phyloP scores from a whole-genome alignment of 352 stramenopile genomes.

The Halophytophthora polymorphica region DNA sequence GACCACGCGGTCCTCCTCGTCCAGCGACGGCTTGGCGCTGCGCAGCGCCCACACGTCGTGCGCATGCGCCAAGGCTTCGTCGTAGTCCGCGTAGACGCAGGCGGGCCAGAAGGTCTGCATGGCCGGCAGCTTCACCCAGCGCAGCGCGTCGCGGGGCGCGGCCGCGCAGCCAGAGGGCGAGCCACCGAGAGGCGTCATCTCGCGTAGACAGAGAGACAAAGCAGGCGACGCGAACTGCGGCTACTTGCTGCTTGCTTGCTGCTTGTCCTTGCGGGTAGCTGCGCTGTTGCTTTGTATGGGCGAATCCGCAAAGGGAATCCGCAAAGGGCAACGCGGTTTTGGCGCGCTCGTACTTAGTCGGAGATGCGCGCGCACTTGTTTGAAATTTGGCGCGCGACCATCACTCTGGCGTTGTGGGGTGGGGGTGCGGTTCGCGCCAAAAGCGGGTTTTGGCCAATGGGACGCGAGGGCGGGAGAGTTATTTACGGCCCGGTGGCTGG shows the following conservation, averaged over 20 bases:
- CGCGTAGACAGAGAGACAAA: background rate
- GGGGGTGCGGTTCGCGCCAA: slow-evolving; percentile 1
- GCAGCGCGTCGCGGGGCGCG: slow-evolving; percentile 4
- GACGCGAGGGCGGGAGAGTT: slow-evolving; percentile 5
- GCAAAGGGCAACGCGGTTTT: slow-evolving; percentile 12
- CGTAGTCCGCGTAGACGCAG: slow-evolving; percentile 62
- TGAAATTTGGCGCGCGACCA: slow-evolving; percentile 4
- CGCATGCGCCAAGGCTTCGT: slow-evolving; percentile 31
- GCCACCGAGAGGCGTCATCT: slow-evolving; percentile 6
- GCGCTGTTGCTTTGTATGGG: background rate
- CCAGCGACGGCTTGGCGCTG: slow-evolving; percentile 45
- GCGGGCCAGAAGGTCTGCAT: slow-evolving; percentile 72
- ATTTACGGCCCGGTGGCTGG: too few relatives aligned
- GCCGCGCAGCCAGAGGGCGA: background rate
- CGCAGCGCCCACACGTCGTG: slow-evolving; percentile 49
- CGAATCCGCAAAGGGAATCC: slow-evolving; percentile 2
- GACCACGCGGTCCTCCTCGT: slow-evolving; percentile 67
- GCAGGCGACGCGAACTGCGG: too few relatives aligned
- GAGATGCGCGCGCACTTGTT: background rate
- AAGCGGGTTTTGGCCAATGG: slow-evolving; percentile 5
- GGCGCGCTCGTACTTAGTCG: slow-evolving; percentile 19
- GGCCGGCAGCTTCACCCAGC: slow-evolving; percentile 51
- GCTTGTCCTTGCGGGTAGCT: background rate
- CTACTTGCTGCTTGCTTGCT: too few relatives aligned
- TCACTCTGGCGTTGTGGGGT: background rate